phyloP scores from a whole-genome alignment of 352 stramenopile genomes.

The Pythium apleroticum region DNA sequence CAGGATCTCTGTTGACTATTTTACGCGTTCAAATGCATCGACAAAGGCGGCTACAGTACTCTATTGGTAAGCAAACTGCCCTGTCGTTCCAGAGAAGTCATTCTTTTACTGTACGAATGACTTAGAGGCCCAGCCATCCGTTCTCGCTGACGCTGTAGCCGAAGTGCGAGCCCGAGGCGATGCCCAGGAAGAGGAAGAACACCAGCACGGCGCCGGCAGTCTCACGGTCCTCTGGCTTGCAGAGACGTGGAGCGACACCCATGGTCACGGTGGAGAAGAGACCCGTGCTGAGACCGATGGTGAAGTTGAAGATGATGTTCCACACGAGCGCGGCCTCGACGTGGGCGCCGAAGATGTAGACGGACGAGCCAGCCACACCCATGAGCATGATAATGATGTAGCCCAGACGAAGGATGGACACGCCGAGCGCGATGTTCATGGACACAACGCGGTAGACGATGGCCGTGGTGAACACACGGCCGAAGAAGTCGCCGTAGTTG shows the following conservation, averaged over 20 bases:
- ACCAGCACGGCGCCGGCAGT: slow-evolving; percentile 34
- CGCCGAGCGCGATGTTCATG: slow-evolving; percentile 22
- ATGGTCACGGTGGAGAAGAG: slow-evolving; percentile 38
- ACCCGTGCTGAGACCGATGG: slow-evolving; percentile 35
- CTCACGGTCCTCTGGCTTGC: slow-evolving; percentile 35
- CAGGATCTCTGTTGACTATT: neutral
- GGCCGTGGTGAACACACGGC: slow-evolving; percentile 30
- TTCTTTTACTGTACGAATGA: neutral
- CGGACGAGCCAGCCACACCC: slow-evolving; percentile 17
- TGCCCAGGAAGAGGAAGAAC: slow-evolving; percentile 36
- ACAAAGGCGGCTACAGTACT: neutral
- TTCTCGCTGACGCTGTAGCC: slow-evolving; percentile 30
- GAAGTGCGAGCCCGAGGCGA: slow-evolving; percentile 35
- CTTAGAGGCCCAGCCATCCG: slow-evolving; percentile 30
- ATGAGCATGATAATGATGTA: slow-evolving; percentile 36
- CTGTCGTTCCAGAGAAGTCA: neutral
- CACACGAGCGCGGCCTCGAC: slow-evolving; percentile 21
- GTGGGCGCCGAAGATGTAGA: slow-evolving; percentile 32
- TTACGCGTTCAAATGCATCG: neutral
- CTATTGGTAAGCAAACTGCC: neutral
- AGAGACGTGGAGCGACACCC: slow-evolving; percentile 29
- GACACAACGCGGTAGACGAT: slow-evolving; percentile 29
- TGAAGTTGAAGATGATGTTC: slow-evolving; percentile 31
- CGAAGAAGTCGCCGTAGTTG: slow-evolving; percentile 42
- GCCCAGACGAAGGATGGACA: slow-evolving; percentile 24